Conservation (phyloP, 495 filamentous ascomycete genomes). For the Mytilinidion resinicola region DNA sequence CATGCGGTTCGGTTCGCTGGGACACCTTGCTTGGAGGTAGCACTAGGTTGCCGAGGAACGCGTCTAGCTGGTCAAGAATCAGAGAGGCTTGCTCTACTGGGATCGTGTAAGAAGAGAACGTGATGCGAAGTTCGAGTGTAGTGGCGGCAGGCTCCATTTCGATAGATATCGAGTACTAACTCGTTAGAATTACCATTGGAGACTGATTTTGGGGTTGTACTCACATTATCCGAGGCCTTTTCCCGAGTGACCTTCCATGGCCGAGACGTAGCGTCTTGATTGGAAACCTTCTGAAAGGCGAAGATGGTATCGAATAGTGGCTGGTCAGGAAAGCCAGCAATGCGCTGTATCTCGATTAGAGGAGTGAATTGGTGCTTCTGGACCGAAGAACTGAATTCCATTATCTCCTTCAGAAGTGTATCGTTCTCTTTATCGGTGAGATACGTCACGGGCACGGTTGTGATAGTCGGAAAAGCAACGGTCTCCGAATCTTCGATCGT, state of each 20-base stretch:
- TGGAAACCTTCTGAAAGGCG: conserved; percentile 60
- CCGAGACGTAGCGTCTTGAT: not conserved
- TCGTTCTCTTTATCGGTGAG: conserved; percentile 45
- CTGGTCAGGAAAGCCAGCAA: conserved; percentile 51
- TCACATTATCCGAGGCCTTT: conserved; percentile 46
- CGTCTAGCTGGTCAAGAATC: conserved; percentile 57
- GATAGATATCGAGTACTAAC: conserved; percentile 58
- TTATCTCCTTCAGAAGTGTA: conserved; percentile 50
- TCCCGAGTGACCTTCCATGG: conserved; percentile 49
- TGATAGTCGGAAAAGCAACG: conserved; percentile 64
- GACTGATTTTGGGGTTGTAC: conserved; percentile 39
- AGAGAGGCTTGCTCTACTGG: conserved; percentile 56
- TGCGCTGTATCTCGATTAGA: conserved; percentile 59
- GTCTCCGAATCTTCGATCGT: conserved; percentile 47
- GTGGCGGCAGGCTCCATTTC: conserved; percentile 55
- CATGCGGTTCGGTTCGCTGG: conserved; percentile 16
- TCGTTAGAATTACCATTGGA: conserved; percentile 10
- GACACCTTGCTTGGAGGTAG: conserved; percentile 31
- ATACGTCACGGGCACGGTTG: conserved; percentile 61
- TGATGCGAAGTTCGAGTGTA: conserved; percentile 52
- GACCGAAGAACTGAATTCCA: conserved; percentile 54
- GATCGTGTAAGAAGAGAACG: conserved; percentile 53
- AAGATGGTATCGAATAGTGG: conserved; percentile 73
- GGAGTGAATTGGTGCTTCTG: conserved; percentile 64
- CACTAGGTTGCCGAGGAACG: conserved; percentile 44